Base-by-base conservation (phyloP, 805 yeast species). In the Danielia oregonensis region DNA sequence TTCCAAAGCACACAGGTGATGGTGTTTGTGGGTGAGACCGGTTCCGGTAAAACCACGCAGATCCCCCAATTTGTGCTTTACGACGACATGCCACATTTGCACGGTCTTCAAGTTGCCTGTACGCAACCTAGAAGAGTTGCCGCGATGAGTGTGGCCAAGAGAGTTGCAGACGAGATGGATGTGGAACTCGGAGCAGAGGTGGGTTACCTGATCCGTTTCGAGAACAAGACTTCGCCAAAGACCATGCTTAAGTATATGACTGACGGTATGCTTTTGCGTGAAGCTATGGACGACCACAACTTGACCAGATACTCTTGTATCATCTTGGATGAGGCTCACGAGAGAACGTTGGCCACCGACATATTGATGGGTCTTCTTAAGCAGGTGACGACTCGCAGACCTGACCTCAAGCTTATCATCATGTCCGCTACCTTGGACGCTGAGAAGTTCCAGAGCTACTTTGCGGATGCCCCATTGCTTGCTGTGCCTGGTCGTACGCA, bases 391-490 rank as follows among this genome's bases (percentile, higher is more conserved):
- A 49, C 60, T 23, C 75, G 94, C 60, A 77, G 97, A 61, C 81
- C 86, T 14, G 97, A 91, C 54, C 72, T 91, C 54, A 93, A 93
- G 59, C 75, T 91, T 49, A 88, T 91, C 44, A 80, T 91, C 57
- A 91, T 91, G 97, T 88, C 97, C 49, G 98, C 97, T 43, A 93
- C 98, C 2, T 72, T 91, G 57, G 97, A 91, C 65, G 97, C 97
- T 3, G 93, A 88, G 59, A 93, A 91, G 68, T 91, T 89, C 62
- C 97, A 91, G 65, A 63, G 59, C 12, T 91, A 93, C 59, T 91
- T 93, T 68, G 76, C 81, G 55, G 79, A 82, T 53, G 97, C 97
- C 4, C 98, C 98, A 26, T 67, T 93, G 45, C 73, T 91, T 42
- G 95, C 97, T 0, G 97, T 91, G 30, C 97, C 97, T 2, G 98